Conservation (phyloP, 306 rosid species). For the Pyrus betulifolia region DNA sequence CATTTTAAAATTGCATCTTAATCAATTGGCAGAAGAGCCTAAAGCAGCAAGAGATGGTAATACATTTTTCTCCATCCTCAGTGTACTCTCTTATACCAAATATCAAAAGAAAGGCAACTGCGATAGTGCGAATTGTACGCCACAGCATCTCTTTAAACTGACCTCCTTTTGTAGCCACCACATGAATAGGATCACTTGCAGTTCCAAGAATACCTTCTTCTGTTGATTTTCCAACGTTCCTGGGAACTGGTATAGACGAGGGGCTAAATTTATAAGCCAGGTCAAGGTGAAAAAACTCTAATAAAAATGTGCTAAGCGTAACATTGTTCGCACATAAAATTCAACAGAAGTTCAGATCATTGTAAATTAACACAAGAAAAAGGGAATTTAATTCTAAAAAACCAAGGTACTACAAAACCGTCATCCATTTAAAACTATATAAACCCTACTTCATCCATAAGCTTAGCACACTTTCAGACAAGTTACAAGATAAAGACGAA, state of each 20-base stretch:
- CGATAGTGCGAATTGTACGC: slow-evolving; percentile 59
- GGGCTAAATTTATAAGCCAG: slow-evolving; percentile 1
- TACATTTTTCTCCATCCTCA: slow-evolving; percentile 83
- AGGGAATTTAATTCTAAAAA: neutral
- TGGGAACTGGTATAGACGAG: slow-evolving; percentile 32
- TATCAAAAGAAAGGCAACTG: slow-evolving; percentile 54
- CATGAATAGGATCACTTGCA: slow-evolving; percentile 68
- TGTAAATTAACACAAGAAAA: neutral
- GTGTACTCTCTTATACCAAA: slow-evolving; percentile 72
- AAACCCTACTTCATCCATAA: neutral
- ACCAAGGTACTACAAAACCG: neutral
- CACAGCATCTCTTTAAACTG: slow-evolving; percentile 72
- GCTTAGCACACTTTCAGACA: neutral
- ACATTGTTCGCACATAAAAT: neutral
- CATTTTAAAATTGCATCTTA: slow-evolving; percentile 1
- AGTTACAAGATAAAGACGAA: neutral
- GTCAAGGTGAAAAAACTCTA: neutral
- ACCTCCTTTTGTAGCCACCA: slow-evolving; percentile 55
- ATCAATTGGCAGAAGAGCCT: neutral
- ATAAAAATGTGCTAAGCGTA: neutral
- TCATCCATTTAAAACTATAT: neutral
- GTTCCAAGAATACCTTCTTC: slow-evolving; percentile 72
- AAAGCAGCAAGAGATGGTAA: slow-evolving; percentile 17
- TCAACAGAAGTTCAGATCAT: neutral
- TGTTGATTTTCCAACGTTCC: slow-evolving; percentile 48